Evolutionary conservation across 2,329 filamentous ascomycete genomes (phyloP), one percentile per base, ranked within the genome.

Genomic region (Colletotrichum gigasporum): DNA sequence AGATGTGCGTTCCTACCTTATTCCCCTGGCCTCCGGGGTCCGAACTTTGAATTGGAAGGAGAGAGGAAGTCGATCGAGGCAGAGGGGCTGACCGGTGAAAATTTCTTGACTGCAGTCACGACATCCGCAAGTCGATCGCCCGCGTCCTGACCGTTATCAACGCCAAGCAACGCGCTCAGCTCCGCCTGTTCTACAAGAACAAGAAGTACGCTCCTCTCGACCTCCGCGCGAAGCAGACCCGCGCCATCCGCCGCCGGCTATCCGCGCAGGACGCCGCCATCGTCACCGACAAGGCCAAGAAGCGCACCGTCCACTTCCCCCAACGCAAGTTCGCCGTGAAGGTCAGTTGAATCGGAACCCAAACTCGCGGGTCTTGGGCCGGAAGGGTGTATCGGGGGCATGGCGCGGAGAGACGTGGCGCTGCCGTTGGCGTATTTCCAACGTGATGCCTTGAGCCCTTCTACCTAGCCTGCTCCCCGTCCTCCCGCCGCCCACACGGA

Each of bases 171-270:
- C 92, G 96, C 82, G 88, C 93, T 73, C 94, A 98, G 87, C 93
- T 99, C 78, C 94, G 94, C 77, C 88, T 98, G 74, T 98, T 98
- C 92, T 99, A 99, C 91, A 96, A 97, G 90, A 92, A 91, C 91
- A 98, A 98, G 93, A 98, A 97, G 89, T 97, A 97, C 90, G 85
- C 94, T 71, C 96, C 96, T 71, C 93, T 99, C 81, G 96, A 99
- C 83, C 94, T 99, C 87, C 93, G 96, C 84, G 84, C 94, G 80
- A 98, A 98, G 92, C 90, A 96, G 87, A 99, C 96, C 80, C 94
- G 96, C 78, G 96, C 94, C 80, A 96, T 98, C 85, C 94, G 96
- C 80, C 93, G 96, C 87, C 89, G 93, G 79, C 88, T 99, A 85
- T 95, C 91, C 79, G 91, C 93, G 82, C 89, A 96, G 88, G 95